Conservation (phyloP, 2,329 filamentous ascomycete genomes). For the Rutstroemia sp. region DNA sequence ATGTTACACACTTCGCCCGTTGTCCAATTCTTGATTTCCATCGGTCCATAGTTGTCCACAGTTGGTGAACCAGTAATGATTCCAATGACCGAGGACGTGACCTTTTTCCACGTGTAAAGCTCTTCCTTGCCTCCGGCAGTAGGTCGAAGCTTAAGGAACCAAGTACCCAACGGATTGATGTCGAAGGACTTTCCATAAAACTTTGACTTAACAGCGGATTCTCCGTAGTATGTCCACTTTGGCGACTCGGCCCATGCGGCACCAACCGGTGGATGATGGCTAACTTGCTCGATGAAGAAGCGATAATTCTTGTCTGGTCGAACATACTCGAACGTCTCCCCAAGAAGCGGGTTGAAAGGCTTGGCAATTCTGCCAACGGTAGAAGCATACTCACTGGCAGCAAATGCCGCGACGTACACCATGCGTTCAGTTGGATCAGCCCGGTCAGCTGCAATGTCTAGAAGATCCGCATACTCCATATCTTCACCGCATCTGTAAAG, state of each 20-base stretch:
- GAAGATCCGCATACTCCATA: constrained; percentile 92
- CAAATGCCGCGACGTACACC: constrained; percentile 92
- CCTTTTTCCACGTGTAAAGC: constrained; percentile 98
- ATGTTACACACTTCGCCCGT: constrained; percentile 85
- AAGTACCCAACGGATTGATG: constrained; percentile 91
- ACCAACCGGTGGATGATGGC: constrained; percentile 91
- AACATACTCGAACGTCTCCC: constrained; percentile 95
- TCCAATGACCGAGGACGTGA: constrained; percentile 93
- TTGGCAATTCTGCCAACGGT: constrained; percentile 96
- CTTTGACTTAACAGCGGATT: constrained; percentile 90
- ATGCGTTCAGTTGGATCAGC: constrained; percentile 83
- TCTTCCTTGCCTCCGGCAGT: constrained; percentile 70
- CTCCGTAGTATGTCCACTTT: constrained; percentile 96
- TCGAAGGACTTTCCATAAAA: constrained; percentile 98
- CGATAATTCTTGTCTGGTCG: constrained; percentile 95
- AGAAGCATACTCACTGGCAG: constrained; percentile 92
- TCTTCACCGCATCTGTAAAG: constrained; percentile 94
- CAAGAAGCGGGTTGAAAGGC: constrained; percentile 92
- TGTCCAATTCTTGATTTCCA: constrained; percentile 97
- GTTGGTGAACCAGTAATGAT: constrained; percentile 96
- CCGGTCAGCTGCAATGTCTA: constrained; percentile 82
- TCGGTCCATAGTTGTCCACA: constrained; percentile 95
- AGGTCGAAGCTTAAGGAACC: constrained; percentile 85
- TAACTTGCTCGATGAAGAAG: constrained; percentile 98
- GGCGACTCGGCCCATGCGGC: constrained; percentile 88